Evolutionary conservation across 768 basidiomycete species (phyloP), one percentile per base, ranked within the genome.

Genomic region (Hygrophoropsis aurantiaca): DNA sequence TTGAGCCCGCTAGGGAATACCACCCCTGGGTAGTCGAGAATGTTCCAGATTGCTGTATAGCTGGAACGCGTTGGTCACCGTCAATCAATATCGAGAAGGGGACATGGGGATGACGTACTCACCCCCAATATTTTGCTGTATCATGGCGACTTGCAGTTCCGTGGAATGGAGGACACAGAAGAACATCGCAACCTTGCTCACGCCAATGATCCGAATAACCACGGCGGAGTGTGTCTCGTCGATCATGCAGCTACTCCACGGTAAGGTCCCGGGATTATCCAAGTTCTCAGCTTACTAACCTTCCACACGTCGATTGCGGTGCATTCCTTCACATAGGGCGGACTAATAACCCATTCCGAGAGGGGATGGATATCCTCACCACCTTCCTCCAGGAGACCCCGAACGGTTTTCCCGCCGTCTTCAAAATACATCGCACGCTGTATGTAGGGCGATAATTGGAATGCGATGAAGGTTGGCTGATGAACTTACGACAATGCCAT

Each of bases 1-100:
- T 49, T 32, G 23, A 68, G 60, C n/a, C 74, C 72, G 16, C 68
- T 72, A 7, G 74, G 77, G 58, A 78, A 72, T 5, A 74, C 70
- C 2, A 65, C 67, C 1, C 67, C 66, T 0, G 75, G 69, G 41
- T 70, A 75, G 55, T 78, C 77, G 13, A 69, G 55, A 11, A 77
- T 51, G 47, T 78, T 78, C 64, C 69, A 73, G 21, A 71, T 54
- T 9, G 61, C 66, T 0, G 74, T 73, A 44, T 74, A 75, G 6
- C 70, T 70, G 37, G 16, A n/a, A n/a, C n/a, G n/a, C n/a, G n/a
- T n/a, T n/a, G n/a, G n/a, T n/a, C n/a, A n/a, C n/a, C n/a, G n/a
- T n/a, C n/a, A n/a, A n/a, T n/a, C n/a, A n/a, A n/a, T n/a, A n/a
- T n/a, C n/a, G n/a, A n/a, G 24, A 24, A 5, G 21, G 10, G 19